Base-by-base conservation (phyloP, 306 rosid genomes). In the Urtica urens region DNA sequence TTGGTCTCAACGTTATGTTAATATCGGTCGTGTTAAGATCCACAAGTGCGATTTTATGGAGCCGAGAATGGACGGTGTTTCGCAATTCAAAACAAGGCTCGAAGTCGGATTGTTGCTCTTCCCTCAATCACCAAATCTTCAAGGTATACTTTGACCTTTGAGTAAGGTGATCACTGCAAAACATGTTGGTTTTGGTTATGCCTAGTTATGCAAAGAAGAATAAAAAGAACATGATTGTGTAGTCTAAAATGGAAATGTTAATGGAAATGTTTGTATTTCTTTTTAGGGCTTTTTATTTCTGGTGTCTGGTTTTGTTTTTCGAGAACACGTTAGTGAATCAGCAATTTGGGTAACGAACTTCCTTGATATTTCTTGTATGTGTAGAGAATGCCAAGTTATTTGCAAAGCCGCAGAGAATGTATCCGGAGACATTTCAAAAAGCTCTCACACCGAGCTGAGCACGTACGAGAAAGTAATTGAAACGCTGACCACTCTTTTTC, bases 401-500 rank as follows among this genome's bases (percentile, higher is more conserved):
- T 77, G 87, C 83, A 71, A 72, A 49, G 75, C 94, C 46, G 26
- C 79, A 24, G 44, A 71, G 53, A 64, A 78, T 60, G 38, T 62
- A 30, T 74, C 97, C 34, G 92, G 97, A 59, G 71, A 81, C 43
- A 41, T 64, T 54, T 84, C 92, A 29, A 53, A 61, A 53, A 68
- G 52, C 53, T 13, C 76, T 44, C 24, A 71, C 0, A 60, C 56
- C 10, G 74, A 62, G 49, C 55, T 75, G 81, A 81, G 63, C 59
- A 70, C 33, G 51, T 90, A 72, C 17, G 92, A 90, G 74, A 81
- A 66, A 69, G 53, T 72, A 47, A 74, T 90, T 44, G 92, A 85
- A 77, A 75, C 78, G 58, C 64, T 90, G 65, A 90, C 94, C 23
- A 84, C 94, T 60, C 81, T 90, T 53, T 90, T 90, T 67, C 97